Evolutionary conservation across 441 rosid genomes (phyloP).

Genomic region (Adansonia madagascariensis): DNA sequence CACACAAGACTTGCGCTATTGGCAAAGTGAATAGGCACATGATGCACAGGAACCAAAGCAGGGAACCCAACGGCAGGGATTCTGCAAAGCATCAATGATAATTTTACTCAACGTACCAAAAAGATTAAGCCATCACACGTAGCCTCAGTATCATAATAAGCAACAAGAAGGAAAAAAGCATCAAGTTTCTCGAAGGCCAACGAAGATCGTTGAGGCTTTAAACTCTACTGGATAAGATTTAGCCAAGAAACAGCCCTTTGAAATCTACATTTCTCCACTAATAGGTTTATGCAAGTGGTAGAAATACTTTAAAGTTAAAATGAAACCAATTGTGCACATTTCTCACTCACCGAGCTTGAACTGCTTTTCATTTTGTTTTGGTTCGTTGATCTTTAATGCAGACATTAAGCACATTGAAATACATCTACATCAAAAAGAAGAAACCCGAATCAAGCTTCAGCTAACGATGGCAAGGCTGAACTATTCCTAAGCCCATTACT

Average conservation of each 20-base stretch:
- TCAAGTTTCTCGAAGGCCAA: neutral
- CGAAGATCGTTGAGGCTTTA: neutral
- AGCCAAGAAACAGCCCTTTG: neutral
- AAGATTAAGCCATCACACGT: neutral
- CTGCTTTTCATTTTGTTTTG: too few species aligned
- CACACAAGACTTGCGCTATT: too few species aligned
- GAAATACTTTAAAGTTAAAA: too few species aligned
- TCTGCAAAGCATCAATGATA: slow-evolving; percentile 41
- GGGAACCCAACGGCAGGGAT: slow-evolving; percentile 57
- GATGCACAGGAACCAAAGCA: slow-evolving; percentile 82
- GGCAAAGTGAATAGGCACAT: slow-evolving; percentile 50
- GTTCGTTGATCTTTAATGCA: too few species aligned
- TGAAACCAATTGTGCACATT: too few species aligned
- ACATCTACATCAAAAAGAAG: too few species aligned
- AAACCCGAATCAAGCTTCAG: too few species aligned
- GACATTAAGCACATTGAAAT: too few species aligned
- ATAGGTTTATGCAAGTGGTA: neutral
- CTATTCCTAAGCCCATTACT: too few species aligned
- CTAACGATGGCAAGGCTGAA: too few species aligned
- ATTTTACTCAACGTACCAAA: neutral
- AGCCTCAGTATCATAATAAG: neutral
- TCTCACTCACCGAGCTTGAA: too few species aligned
- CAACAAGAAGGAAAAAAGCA: neutral
- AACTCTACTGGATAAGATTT: neutral
- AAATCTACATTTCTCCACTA: neutral